Base-by-base conservation (phyloP, 176 grass and related monocot genomes). In the Miscanthus lutarioriparius region DNA sequence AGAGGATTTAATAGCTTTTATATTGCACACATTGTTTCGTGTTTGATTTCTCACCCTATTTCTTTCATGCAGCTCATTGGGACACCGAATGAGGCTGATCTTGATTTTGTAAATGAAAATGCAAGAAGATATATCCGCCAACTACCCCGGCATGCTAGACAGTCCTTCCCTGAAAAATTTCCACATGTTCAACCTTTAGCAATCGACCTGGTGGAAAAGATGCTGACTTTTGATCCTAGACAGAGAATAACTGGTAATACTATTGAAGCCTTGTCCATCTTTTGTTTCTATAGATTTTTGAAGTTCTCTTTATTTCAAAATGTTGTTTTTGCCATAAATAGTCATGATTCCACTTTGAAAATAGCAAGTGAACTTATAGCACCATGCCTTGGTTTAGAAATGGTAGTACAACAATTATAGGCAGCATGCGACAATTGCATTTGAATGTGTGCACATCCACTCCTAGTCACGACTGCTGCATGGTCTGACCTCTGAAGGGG, bases 141-240 rank as follows among this genome's bases (percentile, higher is more conserved):
- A 77, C 88, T 96, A 78, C 91, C 97, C 25, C 81, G 79, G 39
- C 83, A 99, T 84, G 74, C 97, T 48, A 91, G 87, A 6, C 93
- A 99, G 76, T 96, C 97, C 17, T 87, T 99, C 1, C 85, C 82
- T 61, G 83, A 99, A 88, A 99, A 99, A 64, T 99, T 99, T 82
- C 91, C 97, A 32, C 93, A 96, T 77, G 93, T 99, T 78, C 97
- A 96, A 74, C 88, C 93, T 80, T 68, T 80, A 83, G 91, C 93
- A 45, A 94, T 99, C 86, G 97, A 99, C 76, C 87, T 99, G 79
- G 88, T 99, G 83, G 91, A 96, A 48, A 99, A 92, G 82, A 99
- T 99, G 97, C 81, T 99, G 56, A 99, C 91, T 37, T 99, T 99
- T 79, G 97, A 99, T 88, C 97, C 97, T 88, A 94, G 97, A 80